Evolutionary conservation across 257 asterid species (phyloP).

Genomic region (Misopates orontium): DNA sequence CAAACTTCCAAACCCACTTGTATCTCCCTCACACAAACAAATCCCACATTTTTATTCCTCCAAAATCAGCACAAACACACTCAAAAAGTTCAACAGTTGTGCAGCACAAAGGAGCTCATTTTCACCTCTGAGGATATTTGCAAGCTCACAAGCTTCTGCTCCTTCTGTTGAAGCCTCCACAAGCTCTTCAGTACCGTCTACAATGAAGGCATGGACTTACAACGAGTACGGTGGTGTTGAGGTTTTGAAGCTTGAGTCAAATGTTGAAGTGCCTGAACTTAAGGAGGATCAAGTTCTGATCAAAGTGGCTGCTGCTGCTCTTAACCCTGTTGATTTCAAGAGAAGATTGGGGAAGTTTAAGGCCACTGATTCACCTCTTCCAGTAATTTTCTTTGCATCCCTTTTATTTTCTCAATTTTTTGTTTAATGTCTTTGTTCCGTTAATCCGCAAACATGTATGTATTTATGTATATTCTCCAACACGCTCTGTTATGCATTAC

Average conservation of each 20-base stretch:
- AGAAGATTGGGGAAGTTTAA: conserved; percentile 72
- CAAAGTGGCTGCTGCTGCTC: conserved; percentile 86
- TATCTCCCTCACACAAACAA: conserved; percentile 28
- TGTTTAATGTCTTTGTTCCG: not conserved
- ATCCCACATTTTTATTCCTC: conserved; percentile 32
- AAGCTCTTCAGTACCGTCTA: conserved; percentile 46
- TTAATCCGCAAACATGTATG: not conserved
- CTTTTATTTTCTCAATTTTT: not conserved
- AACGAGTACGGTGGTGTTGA: conserved; percentile 76
- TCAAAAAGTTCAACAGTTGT: conserved; percentile 20
- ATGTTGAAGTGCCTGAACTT: conserved; percentile 59
- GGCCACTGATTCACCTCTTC: conserved; percentile 95
- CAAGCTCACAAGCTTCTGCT: conserved; percentile 58
- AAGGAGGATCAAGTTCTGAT: conserved; percentile 77
- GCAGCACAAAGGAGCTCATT: conserved; percentile 15
- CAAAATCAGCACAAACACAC: conserved; percentile 20
- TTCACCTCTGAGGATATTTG: conserved; percentile 37
- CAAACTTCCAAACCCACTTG: conserved; percentile 39
- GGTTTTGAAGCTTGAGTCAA: conserved; percentile 61
- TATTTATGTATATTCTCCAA: no score
- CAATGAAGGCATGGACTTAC: conserved; percentile 88
- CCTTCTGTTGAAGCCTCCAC: conserved; percentile 47
- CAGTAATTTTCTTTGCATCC: conserved; percentile 43
- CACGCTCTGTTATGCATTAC: no score
- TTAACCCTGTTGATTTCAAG: conserved; percentile 87